phyloP scores from a whole-genome alignment of 139 green algal species.

The Raphidocelis subcapitata region DNA sequence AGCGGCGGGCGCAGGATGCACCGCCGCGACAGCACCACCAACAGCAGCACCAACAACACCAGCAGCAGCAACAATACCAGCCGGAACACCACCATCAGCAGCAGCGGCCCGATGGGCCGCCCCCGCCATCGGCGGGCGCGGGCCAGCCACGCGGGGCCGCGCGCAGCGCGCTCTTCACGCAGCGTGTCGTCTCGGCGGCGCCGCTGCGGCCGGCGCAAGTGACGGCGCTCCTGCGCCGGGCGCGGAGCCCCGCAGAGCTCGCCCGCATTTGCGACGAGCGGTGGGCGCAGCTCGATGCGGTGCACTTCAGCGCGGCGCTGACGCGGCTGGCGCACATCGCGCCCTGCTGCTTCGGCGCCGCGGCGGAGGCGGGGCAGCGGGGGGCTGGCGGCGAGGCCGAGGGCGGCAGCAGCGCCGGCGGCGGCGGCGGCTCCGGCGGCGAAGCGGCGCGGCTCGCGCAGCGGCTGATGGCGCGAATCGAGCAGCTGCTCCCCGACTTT shows the following conservation, averaged over 20 bases:
- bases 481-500: constrained; percentile 11
- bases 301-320: constrained; percentile 35
- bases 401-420: neutral
- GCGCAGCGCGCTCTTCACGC: neutral
- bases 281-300: constrained; percentile 15
- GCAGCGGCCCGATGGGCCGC: neutral
- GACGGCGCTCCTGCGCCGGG: constrained; percentile 27
- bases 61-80: constrained; percentile 9
- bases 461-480: neutral
- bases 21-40: neutral
- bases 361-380: neutral
- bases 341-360: neutral
- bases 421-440: neutral
- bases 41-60: constrained; percentile 6
- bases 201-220: constrained; percentile 15
- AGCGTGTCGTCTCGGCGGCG: neutral
- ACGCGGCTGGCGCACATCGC: constrained; percentile 43
- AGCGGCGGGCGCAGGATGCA: neutral
- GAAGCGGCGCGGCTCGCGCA: neutral
- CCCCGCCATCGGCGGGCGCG: neutral
- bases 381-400: neutral
- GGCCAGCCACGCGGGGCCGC: neutral
- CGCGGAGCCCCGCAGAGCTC: constrained; percentile 28
- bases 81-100: constrained; percentile 6
- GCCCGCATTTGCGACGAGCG: constrained; percentile 15